Conservation (phyloP, 1,284 basidiomycete species). For the Schizophyllum amplum region DNA sequence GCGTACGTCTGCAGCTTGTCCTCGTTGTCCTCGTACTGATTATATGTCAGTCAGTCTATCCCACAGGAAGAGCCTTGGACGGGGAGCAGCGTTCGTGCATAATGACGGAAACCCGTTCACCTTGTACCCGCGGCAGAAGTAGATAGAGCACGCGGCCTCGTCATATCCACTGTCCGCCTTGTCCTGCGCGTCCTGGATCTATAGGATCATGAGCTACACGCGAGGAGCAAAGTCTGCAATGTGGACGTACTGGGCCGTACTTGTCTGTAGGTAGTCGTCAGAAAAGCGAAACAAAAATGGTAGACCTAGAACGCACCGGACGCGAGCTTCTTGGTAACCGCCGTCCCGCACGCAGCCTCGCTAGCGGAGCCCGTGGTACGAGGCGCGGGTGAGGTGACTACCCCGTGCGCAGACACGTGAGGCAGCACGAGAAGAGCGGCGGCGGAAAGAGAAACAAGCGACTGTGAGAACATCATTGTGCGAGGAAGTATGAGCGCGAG, state of each 20-base stretch:
- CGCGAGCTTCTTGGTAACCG: constrained; percentile 20
- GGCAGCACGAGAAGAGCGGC: constrained; percentile 5
- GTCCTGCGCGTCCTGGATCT: constrained; percentile 26
- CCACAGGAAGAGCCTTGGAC: too few relatives aligned
- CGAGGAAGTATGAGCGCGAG: neutral
- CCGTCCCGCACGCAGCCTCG: constrained; percentile 23
- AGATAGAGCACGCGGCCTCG: constrained; percentile 25
- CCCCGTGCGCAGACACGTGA: constrained; percentile 18
- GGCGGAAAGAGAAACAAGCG: neutral
- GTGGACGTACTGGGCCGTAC: constrained; percentile 20
- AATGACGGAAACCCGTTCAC: constrained; percentile 8
- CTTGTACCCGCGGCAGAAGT: constrained; percentile 28
- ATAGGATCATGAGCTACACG: neutral
- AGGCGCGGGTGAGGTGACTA: constrained; percentile 22
- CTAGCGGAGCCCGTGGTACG: constrained; percentile 20
- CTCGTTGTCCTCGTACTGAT: constrained; percentile 4
- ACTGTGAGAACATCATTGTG: neutral
- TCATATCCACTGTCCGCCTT: constrained; percentile 24
- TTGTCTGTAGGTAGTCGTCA: constrained; percentile 10
- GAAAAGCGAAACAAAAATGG: neutral
- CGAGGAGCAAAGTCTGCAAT: neutral
- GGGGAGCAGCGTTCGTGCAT: too few relatives aligned
- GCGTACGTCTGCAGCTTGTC: constrained; percentile 3
- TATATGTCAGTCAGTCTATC: neutral
- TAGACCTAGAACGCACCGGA: constrained; percentile 13